Evolutionary conservation across 352 stramenopile species (phyloP).

Genomic region (Phytopythium boreale): DNA sequence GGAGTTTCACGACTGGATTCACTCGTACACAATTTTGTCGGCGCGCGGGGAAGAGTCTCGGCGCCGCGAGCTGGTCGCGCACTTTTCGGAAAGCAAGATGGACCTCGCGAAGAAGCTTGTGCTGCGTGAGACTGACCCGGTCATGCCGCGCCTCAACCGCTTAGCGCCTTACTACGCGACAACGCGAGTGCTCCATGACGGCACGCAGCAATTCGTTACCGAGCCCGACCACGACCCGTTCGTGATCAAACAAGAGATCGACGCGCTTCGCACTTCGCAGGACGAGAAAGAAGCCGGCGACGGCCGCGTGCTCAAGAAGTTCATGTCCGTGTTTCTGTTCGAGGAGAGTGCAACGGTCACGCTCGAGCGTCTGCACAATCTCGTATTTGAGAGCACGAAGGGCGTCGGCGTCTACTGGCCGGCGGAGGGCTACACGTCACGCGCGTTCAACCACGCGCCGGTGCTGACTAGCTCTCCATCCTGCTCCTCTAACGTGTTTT

Average conservation of each 20-base stretch:
- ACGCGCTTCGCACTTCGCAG: conserved; percentile 12
- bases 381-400: conserved; percentile 47
- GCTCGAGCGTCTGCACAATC: conserved; percentile 37
- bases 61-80: conserved; percentile 41
- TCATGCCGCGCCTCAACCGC: conserved; percentile 21
- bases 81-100: conserved; percentile 58
- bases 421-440: conserved; percentile 31
- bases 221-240: conserved; percentile 31
- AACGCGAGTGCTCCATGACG: conserved; percentile 52
- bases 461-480: background rate
- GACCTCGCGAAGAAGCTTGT: conserved; percentile 52
- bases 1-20: conserved; percentile 73
- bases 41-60: conserved; percentile 18
- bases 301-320: conserved; percentile 66
- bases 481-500: conserved; percentile 36
- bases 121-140: conserved; percentile 43
- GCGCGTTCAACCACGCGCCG: conserved; percentile 29
- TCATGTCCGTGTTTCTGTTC: conserved; percentile 62
- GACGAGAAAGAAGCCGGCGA: conserved; percentile 22
- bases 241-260: conserved; percentile 33
- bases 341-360: conserved; percentile 29
- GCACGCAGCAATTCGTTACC: conserved; percentile 24
- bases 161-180: conserved; percentile 29
- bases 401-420: conserved; percentile 58
- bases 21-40: conserved; percentile 61